Percentiles rank a stretch among this genome's conserved stretches.
phyloP scores from a whole-genome alignment of 345 rosid genomes.

The Arabidopsis thaliana region DNA sequence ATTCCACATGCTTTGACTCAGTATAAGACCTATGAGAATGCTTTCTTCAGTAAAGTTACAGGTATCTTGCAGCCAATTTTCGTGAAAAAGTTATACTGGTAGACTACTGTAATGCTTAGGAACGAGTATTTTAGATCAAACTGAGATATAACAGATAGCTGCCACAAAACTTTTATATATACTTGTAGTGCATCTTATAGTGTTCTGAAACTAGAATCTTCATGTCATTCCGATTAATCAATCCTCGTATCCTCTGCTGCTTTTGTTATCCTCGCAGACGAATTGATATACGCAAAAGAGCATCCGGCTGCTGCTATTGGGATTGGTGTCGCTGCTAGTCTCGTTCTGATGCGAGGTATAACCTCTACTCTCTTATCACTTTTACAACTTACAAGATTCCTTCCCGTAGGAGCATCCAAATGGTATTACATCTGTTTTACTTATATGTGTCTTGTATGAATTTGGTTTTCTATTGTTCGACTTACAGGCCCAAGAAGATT shows the following conservation, averaged over 20 bases:
- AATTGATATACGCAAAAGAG: conserved; percentile 63
- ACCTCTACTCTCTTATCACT: conserved; percentile 23
- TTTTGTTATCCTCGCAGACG: conserved; percentile 53
- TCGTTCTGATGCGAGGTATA: conserved; percentile 77
- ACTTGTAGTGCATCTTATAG: conserved; percentile 4
- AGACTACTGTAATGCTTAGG: background rate
- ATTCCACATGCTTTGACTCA: conserved; percentile 50
- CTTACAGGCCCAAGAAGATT: conserved; percentile 85
- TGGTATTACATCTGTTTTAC: conserved; percentile 4
- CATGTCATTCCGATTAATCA: background rate
- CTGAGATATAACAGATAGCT: background rate
- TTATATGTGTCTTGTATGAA: conserved; percentile 9
- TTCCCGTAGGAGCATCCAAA: conserved; percentile 1
- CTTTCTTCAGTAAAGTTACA: conserved; percentile 55
- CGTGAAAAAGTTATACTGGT: background rate
- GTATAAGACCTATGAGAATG: conserved; percentile 53
- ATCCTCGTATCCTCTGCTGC: background rate
- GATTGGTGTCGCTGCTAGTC: conserved; percentile 61
- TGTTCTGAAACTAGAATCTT: conserved; percentile 15
- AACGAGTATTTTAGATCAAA: background rate
- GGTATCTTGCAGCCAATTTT: conserved; percentile 42
- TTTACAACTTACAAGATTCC: background rate
- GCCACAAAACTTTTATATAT: background rate
- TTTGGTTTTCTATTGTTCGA: background rate
- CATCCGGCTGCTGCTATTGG: conserved; percentile 76